Percentiles rank a stretch among this genome's conserved stretches.
Conservation (phyloP, 2,329 filamentous ascomycete genomes). For the Stemphylium vesicarium region DNA sequence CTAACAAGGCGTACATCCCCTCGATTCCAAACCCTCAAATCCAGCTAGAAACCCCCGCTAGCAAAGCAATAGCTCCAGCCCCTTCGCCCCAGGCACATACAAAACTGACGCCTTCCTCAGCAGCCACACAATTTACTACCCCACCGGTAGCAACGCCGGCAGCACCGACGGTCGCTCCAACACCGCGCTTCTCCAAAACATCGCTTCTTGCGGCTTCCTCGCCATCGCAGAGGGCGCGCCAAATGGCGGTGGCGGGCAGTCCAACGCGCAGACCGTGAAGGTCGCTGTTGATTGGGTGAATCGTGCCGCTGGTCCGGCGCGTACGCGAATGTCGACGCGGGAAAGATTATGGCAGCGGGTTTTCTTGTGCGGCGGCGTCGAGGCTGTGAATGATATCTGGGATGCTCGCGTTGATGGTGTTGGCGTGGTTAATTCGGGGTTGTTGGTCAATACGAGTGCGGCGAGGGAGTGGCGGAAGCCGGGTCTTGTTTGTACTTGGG, state of each 20-base stretch:
- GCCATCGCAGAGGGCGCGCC: slow-evolving; percentile 26
- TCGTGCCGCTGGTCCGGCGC: slow-evolving; percentile 17
- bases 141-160: slow-evolving; percentile 7
- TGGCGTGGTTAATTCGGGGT: slow-evolving; percentile 24
- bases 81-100: slow-evolving; percentile 8
- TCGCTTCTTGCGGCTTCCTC: slow-evolving; percentile 22
- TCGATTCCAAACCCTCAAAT: no score
- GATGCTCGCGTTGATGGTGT: slow-evolving; percentile 20
- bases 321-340: slow-evolving; percentile 29
- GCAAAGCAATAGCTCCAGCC: slow-evolving; percentile 4
- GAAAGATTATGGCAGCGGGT: slow-evolving; percentile 21
- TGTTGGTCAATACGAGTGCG: slow-evolving; percentile 15
- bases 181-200: slow-evolving; percentile 17
- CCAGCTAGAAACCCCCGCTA: background rate
- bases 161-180: slow-evolving; percentile 20
- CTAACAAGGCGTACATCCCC: background rate
- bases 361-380: slow-evolving; percentile 26
- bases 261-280: slow-evolving; percentile 17
- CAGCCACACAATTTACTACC: slow-evolving; percentile 26
- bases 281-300: slow-evolving; percentile 22
- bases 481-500: slow-evolving; percentile 22
- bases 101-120: slow-evolving; percentile 14
- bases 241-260: slow-evolving; percentile 6
- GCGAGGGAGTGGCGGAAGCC: slow-evolving; percentile 20
- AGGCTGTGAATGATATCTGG: slow-evolving; percentile 22